A percentile compares a stretch with the other conserved stretches of the same genome.
Evolutionary conservation across 208 protist genomes (phyloP).

Genomic region (Leishmania tarentolae): DNA sequence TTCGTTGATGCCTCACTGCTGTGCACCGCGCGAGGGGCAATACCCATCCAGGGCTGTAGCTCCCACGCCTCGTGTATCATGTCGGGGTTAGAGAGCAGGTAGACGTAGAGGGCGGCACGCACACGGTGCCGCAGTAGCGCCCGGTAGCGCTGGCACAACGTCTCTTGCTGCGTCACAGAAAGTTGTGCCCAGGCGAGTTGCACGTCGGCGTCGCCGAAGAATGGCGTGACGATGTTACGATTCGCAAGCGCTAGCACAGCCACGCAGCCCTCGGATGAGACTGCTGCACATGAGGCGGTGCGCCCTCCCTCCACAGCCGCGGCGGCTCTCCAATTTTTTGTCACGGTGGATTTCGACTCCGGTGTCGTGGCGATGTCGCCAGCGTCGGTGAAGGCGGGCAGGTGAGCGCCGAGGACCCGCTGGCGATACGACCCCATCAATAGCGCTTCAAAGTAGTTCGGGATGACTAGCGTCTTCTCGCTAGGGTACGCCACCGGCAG

Average conservation of each 20-base stretch:
- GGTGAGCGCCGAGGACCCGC: constrained; percentile 4
- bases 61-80: constrained; percentile 18
- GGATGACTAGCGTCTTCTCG: constrained; percentile 37
- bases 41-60: constrained; percentile 14
- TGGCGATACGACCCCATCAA: constrained; percentile 34
- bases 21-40: neutral
- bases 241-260: neutral
- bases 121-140: constrained; percentile 29
- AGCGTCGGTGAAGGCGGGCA: neutral
- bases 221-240: neutral
- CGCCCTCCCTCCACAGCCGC: neutral
- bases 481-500: constrained; percentile 30
- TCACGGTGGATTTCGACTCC: neutral
- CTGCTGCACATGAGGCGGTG: neutral
- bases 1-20: neutral
- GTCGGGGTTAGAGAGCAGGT: constrained; percentile 10
- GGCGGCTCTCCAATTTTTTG: too few species aligned
- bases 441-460: constrained; percentile 51
- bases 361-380: neutral
- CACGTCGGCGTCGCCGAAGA: constrained; percentile 18
- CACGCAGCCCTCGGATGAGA: neutral
- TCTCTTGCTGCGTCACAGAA: constrained; percentile 14
- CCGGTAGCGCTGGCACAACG: constrained; percentile 22
- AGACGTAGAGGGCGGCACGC: constrained; percentile 28
- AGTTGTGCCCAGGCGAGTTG: constrained; percentile 23